Evolutionary conservation across 2,329 filamentous ascomycete genomes (phyloP).

Genomic region (Hypoxylon sp.): DNA sequence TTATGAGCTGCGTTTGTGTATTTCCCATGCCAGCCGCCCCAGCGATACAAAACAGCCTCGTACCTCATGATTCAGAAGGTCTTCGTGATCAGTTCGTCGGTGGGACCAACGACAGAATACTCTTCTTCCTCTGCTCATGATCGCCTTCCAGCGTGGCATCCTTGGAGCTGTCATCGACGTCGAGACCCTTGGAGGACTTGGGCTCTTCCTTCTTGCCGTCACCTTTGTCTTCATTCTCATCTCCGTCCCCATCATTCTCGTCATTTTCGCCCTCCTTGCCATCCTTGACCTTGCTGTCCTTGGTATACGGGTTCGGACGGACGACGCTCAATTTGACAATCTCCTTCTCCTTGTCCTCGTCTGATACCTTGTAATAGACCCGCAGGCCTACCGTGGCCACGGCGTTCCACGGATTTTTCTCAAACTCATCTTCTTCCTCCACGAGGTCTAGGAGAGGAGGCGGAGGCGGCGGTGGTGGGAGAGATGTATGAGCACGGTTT

Average conservation of each 20-base stretch:
- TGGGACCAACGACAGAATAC: slow-evolving; percentile 44
- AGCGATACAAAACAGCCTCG: neutral
- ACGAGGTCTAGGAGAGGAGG: slow-evolving; percentile 49
- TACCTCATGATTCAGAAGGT: slow-evolving; percentile 7
- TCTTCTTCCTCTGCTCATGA: slow-evolving; percentile 48
- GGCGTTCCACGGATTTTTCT: slow-evolving; percentile 71
- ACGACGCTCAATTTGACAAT: slow-evolving; percentile 56
- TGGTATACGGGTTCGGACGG: slow-evolving; percentile 53
- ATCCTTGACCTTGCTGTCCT: slow-evolving; percentile 44
- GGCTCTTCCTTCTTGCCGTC: slow-evolving; percentile 44
- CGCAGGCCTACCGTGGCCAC: slow-evolving; percentile 70
- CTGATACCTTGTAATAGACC: slow-evolving; percentile 65
- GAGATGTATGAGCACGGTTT: slow-evolving; percentile 38
- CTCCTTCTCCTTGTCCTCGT: slow-evolving; percentile 50
- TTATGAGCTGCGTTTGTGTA: slow-evolving; percentile 4
- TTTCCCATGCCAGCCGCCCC: neutral
- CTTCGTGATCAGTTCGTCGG: slow-evolving; percentile 14
- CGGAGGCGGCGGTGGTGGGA: slow-evolving; percentile 45
- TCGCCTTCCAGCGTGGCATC: slow-evolving; percentile 50
- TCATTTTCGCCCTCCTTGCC: slow-evolving; percentile 41
- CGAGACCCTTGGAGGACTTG: slow-evolving; percentile 52
- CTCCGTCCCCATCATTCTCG: slow-evolving; percentile 40
- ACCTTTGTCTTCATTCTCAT: slow-evolving; percentile 40
- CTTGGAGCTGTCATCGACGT: slow-evolving; percentile 55
- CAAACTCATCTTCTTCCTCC: slow-evolving; percentile 64